Evolutionary conservation across 768 basidiomycete genomes (phyloP).

Genomic region (Holtermanniella nyarrowii): DNA sequence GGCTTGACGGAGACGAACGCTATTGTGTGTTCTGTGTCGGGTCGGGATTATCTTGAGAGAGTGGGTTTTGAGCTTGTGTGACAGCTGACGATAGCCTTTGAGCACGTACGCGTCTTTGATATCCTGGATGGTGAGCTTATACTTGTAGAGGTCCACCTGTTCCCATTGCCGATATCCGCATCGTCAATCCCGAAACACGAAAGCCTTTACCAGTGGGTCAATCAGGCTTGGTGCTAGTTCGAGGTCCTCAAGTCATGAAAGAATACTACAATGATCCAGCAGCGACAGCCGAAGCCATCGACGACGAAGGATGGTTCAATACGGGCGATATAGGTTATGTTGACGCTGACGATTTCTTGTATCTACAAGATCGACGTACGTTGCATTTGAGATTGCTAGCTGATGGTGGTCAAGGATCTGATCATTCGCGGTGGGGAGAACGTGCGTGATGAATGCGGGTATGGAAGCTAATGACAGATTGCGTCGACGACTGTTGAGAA

Average conservation of each 20-base stretch:
- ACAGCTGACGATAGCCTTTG: constrained; percentile 17
- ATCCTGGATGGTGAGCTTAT: background rate
- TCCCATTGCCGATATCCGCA: constrained; percentile 23
- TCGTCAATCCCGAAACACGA: constrained; percentile 23
- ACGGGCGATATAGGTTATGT: constrained; percentile 27
- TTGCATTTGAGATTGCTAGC: background rate
- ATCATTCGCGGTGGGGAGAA: constrained; percentile 37
- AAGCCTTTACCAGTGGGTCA: constrained; percentile 14
- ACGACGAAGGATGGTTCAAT: constrained; percentile 31
- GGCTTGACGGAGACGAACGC: constrained; percentile 36
- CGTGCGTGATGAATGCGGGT: constrained; percentile 7
- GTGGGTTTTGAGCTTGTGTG: constrained; percentile 12
- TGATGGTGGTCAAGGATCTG: constrained; percentile 25
- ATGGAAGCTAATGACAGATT: constrained; percentile 10
- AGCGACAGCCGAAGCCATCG: constrained; percentile 20
- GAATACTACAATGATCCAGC: constrained; percentile 26
- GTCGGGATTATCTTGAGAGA: constrained; percentile 21
- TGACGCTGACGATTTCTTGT: constrained; percentile 28
- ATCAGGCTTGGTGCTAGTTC: constrained; percentile 21
- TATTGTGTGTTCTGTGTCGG: constrained; percentile 32
- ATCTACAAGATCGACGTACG: constrained; percentile 30
- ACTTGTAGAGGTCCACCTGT: constrained; percentile 25
- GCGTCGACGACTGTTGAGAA: constrained; percentile 29
- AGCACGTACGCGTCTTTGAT: constrained; percentile 25
- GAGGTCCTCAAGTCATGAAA: constrained; percentile 37